phyloP scores from a whole-genome alignment of 495 filamentous ascomycete species.

The Penicillium malachiteum region DNA sequence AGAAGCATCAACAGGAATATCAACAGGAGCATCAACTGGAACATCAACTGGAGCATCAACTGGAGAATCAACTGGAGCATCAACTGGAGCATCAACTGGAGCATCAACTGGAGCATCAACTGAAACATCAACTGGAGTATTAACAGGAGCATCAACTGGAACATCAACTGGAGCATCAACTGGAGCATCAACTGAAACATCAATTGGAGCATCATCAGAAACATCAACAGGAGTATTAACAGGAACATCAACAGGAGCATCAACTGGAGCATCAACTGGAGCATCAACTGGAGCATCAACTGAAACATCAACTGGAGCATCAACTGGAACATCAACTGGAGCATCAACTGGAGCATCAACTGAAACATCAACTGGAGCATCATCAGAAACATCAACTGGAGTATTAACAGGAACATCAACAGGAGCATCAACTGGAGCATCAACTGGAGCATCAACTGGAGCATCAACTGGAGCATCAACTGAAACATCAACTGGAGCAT shows the following conservation, averaged over 20 bases:
- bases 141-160: neutral
- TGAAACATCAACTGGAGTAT: neutral
- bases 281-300: too few relatives aligned
- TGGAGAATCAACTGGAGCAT: neutral
- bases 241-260: neutral
- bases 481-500: neutral
- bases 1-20: too few relatives aligned
- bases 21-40: neutral
- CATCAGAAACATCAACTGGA: neutral
- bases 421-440: too few relatives aligned
- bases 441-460: too few relatives aligned
- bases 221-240: neutral
- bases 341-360: too few relatives aligned
- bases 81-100: too few relatives aligned
- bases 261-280: too few relatives aligned
- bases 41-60: neutral
- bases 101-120: too few relatives aligned
- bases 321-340: neutral
- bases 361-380: too few relatives aligned
- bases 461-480: neutral
- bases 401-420: neutral
- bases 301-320: neutral
- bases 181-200: too few relatives aligned
- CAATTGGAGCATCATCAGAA: neutral
- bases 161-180: too few relatives aligned